Conservation (phyloP, 495 filamentous ascomycete genomes). For the Neurospora sp. region DNA sequence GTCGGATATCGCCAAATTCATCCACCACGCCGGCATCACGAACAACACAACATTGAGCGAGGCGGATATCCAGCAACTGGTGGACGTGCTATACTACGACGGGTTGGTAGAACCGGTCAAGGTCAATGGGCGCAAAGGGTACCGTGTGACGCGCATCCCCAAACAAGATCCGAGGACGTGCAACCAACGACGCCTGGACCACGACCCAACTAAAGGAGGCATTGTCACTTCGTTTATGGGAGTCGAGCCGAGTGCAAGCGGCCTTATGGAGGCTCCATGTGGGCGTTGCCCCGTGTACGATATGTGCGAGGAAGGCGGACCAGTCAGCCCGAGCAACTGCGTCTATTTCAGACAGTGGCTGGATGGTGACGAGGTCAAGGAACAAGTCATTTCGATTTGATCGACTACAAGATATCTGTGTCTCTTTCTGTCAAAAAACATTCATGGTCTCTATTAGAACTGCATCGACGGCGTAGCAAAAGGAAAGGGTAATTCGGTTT, state of each 20-base stretch:
- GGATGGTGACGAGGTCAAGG: conserved; percentile 9
- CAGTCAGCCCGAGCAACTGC: conserved; percentile 80
- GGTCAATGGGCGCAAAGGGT: conserved; percentile 32
- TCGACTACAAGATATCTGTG: not conserved
- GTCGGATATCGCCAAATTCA: conserved; percentile 55
- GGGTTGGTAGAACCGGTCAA: conserved; percentile 54
- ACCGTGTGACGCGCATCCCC: conserved; percentile 38
- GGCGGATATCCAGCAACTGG: conserved; percentile 65
- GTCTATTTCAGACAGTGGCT: conserved; percentile 87
- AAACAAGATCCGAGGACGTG: conserved; percentile 29
- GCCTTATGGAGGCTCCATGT: conserved; percentile 82
- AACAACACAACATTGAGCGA: conserved; percentile 52
- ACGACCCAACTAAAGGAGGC: conserved; percentile 14
- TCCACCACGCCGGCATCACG: conserved; percentile 55
- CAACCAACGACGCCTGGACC: conserved; percentile 27
- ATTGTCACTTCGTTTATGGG: conserved; percentile 10
- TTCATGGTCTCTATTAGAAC: not conserved
- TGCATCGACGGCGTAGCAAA: not conserved
- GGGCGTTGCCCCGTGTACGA: conserved; percentile 90
- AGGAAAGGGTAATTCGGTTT: not conserved
- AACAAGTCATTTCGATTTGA: not conserved
- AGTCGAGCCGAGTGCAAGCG: conserved; percentile 38
- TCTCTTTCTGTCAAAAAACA: not conserved
- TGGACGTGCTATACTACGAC: conserved; percentile 81
- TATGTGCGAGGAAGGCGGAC: conserved; percentile 77